Conservation (phyloP, 805 yeast species). For the Saturnispora galanensis region DNA sequence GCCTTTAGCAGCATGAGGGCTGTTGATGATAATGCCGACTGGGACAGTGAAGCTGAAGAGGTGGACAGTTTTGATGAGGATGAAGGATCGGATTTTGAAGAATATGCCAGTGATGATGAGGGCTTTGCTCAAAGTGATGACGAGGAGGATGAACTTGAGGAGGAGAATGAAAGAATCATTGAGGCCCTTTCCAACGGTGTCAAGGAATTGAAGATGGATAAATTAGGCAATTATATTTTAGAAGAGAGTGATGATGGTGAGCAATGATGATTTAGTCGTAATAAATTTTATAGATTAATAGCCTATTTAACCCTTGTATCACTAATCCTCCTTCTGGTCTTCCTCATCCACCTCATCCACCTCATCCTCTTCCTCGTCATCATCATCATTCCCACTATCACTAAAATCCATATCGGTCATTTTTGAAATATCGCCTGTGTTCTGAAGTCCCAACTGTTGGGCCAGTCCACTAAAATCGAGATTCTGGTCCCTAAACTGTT, state of each 20-base stretch:
- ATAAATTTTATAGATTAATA: too few relatives aligned
- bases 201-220: slow-evolving; percentile 66
- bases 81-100: slow-evolving; percentile 13
- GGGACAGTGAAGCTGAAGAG: slow-evolving; percentile 13
- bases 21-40: slow-evolving; percentile 14
- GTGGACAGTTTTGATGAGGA: slow-evolving; percentile 14
- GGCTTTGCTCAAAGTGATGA: slow-evolving; percentile 25
- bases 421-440: slow-evolving; percentile 28
- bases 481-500: slow-evolving; percentile 18
- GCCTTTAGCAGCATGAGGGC: slow-evolving; percentile 43
- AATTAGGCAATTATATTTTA: slow-evolving; percentile 69
- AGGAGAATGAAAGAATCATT: slow-evolving; percentile 45
- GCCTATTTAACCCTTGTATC: too few relatives aligned
- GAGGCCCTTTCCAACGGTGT: slow-evolving; percentile 60
- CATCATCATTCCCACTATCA: slow-evolving; percentile 24
- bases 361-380: slow-evolving; percentile 13
- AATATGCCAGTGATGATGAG: slow-evolving; percentile 17
- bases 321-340: not conserved
- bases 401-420: slow-evolving; percentile 20
- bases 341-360: slow-evolving; percentile 3
- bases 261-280: not conserved
- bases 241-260: slow-evolving; percentile 28
- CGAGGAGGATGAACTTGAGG: slow-evolving; percentile 26
- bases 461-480: slow-evolving; percentile 23
- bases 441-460: slow-evolving; percentile 37